Conservation (phyloP, 2,329 filamentous ascomycete genomes). For the Aspergillus persii region DNA sequence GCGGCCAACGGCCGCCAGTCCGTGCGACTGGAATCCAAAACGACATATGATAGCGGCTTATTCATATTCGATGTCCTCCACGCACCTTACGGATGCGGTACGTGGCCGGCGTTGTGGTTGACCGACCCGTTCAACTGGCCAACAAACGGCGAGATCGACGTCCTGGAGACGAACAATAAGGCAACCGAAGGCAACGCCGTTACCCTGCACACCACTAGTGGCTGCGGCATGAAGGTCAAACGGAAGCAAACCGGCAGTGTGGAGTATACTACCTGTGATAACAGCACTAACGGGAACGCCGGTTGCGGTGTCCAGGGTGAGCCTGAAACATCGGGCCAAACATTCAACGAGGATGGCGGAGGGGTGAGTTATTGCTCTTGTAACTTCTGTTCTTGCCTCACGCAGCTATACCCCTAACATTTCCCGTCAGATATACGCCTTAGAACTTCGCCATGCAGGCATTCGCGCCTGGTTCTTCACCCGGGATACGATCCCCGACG, state of each 20-base stretch:
- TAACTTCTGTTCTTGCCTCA: not conserved
- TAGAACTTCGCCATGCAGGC: constrained; percentile 60
- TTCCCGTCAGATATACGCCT: constrained; percentile 49
- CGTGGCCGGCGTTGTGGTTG: constrained; percentile 67
- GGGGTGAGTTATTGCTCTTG: constrained; percentile 38
- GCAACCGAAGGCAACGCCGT: constrained; percentile 57
- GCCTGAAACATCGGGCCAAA: constrained; percentile 48
- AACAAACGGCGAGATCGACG: constrained; percentile 62
- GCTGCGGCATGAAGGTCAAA: constrained; percentile 53
- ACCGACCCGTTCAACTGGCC: constrained; percentile 63
- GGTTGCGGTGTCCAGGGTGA: constrained; percentile 56
- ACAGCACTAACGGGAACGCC: constrained; percentile 51
- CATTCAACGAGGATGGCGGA: constrained; percentile 55
- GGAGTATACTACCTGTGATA: constrained; percentile 50
- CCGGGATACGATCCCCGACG: constrained; percentile 48
- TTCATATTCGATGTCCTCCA: constrained; percentile 67
- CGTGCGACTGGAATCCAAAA: constrained; percentile 61
- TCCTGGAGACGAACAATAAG: constrained; percentile 60
- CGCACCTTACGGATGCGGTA: constrained; percentile 62
- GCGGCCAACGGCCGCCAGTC: constrained; percentile 61
- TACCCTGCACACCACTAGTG: constrained; percentile 59
- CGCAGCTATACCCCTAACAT: not conserved
- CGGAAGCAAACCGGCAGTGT: constrained; percentile 53
- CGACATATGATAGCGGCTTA: constrained; percentile 60
- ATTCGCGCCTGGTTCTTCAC: constrained; percentile 64